phyloP scores from a whole-genome alignment of 805 yeast genomes.

The Nakazawaea ernobii region DNA sequence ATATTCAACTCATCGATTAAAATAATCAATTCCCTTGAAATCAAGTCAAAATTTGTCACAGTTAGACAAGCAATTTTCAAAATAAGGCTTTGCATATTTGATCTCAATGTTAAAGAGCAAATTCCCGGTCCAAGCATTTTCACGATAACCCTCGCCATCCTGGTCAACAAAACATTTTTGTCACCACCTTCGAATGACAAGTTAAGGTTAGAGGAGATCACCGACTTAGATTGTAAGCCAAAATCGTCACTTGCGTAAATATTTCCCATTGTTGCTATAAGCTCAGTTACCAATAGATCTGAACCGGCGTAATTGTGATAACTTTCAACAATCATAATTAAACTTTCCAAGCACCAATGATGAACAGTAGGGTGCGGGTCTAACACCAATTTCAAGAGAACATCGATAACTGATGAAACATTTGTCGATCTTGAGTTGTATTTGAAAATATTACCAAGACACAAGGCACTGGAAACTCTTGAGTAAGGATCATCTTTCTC shows the following conservation, averaged over 20 bases:
- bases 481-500: slow-evolving; percentile 57
- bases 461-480: slow-evolving; percentile 52
- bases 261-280: slow-evolving; percentile 21
- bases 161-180: slow-evolving; percentile 37
- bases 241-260: slow-evolving; percentile 42
- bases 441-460: slow-evolving; percentile 39
- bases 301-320: slow-evolving; percentile 30
- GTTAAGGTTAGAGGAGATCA: slow-evolving; percentile 45
- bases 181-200: slow-evolving; percentile 29
- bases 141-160: slow-evolving; percentile 38
- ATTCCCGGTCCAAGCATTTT: slow-evolving; percentile 56
- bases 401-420: slow-evolving; percentile 43
- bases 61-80: slow-evolving; percentile 31
- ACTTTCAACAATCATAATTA: slow-evolving; percentile 49
- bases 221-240: slow-evolving; percentile 37
- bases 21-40: slow-evolving; percentile 32
- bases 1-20: slow-evolving; percentile 40
- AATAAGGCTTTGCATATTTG: slow-evolving; percentile 29
- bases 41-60: slow-evolving; percentile 25
- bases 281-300: slow-evolving; percentile 25
- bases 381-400: slow-evolving; percentile 50
- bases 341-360: slow-evolving; percentile 60
- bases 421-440: slow-evolving; percentile 31
- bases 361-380: slow-evolving; percentile 90
- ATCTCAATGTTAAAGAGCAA: slow-evolving; percentile 20